Percentiles rank a stretch among this genome's conserved stretches.
These are phyloP conservation scores for Metschnikowia hibisci DNA, from an alignment of 805 yeast genomes.

Conservation along the genomic window DNA sequence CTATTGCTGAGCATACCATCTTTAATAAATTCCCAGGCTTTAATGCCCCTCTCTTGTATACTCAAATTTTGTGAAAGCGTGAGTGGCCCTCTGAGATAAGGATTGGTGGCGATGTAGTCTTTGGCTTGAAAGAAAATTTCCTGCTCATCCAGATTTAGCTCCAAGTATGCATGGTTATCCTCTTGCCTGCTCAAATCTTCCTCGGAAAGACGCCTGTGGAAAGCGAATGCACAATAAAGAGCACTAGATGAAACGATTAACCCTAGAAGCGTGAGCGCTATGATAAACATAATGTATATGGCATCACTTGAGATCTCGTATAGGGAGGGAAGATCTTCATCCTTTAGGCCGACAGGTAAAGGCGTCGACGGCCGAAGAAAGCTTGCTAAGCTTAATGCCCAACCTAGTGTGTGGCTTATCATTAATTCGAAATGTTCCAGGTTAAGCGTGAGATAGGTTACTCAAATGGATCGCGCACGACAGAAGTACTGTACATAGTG, in stretches of 20 bases:
- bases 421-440: background rate
- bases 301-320: conserved; percentile 2
- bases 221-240: conserved; percentile 3
- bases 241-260: conserved; percentile 3
- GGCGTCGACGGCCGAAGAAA: background rate
- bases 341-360: background rate
- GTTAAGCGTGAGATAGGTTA: background rate
- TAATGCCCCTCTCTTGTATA: conserved; percentile 83
- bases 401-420: background rate
- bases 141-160: conserved; percentile 64
- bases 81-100: conserved; percentile 40
- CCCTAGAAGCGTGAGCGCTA: conserved; percentile 4
- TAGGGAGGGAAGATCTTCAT: background rate
- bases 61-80: conserved; percentile 55
- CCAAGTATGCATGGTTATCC: conserved; percentile 23
- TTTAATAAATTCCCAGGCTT: conserved; percentile 84
- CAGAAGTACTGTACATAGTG: background rate
- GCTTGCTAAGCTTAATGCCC: background rate
- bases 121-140: conserved; percentile 65
- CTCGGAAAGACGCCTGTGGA: conserved; percentile 3
- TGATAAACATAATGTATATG: conserved; percentile 1
- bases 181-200: conserved; percentile 11
- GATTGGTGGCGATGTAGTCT: conserved; percentile 37
- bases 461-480: conserved; percentile 2
- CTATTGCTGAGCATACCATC: conserved; percentile 51